Conservation (phyloP, 2,329 filamentous ascomycete genomes). For the Curvularia hawaiiensis region DNA sequence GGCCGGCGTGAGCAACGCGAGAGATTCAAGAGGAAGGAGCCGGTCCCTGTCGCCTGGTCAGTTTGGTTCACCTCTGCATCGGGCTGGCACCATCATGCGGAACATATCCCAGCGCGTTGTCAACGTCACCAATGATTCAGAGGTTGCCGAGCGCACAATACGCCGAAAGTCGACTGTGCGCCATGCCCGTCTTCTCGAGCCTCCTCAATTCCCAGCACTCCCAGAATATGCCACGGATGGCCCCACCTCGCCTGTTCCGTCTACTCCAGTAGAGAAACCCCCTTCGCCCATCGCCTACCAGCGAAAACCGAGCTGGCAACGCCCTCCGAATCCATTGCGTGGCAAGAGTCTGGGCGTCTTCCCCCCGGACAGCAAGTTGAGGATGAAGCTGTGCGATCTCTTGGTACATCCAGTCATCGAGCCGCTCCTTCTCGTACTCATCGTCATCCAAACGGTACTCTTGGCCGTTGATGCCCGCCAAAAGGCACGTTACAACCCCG, state of each 20-base stretch:
- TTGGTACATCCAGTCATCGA: slow-evolving; percentile 87
- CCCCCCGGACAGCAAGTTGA: slow-evolving; percentile 74
- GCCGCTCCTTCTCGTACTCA: slow-evolving; percentile 82
- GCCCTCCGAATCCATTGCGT: slow-evolving; percentile 73
- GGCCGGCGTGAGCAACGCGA: slow-evolving; percentile 43
- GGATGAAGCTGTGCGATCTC: slow-evolving; percentile 78
- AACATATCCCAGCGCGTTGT: slow-evolving; percentile 97
- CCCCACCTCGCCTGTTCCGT: slow-evolving; percentile 35
- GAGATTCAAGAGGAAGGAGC: slow-evolving; percentile 52
- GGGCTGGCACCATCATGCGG: slow-evolving; percentile 58
- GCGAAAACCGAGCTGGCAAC: slow-evolving; percentile 46
- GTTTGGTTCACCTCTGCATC: slow-evolving; percentile 53
- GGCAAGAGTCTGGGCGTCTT: slow-evolving; percentile 89
- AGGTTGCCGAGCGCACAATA: slow-evolving; percentile 75
- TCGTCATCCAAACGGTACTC: slow-evolving; percentile 86
- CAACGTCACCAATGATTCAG: slow-evolving; percentile 92
- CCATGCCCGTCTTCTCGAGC: slow-evolving; percentile 58
- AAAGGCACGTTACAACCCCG: slow-evolving; percentile 67
- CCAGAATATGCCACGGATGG: slow-evolving; percentile 57
- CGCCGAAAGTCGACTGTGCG: slow-evolving; percentile 65
- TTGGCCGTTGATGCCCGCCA: slow-evolving; percentile 81
- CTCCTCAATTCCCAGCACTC: slow-evolving; percentile 58
- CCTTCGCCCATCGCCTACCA: slow-evolving; percentile 37
- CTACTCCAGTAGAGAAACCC: slow-evolving; percentile 46
- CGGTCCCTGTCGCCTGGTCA: slow-evolving; percentile 54